These are phyloP conservation scores for Metschnikowia anglica DNA, from an alignment of 805 yeast species.

Conservation along the genomic window DNA sequence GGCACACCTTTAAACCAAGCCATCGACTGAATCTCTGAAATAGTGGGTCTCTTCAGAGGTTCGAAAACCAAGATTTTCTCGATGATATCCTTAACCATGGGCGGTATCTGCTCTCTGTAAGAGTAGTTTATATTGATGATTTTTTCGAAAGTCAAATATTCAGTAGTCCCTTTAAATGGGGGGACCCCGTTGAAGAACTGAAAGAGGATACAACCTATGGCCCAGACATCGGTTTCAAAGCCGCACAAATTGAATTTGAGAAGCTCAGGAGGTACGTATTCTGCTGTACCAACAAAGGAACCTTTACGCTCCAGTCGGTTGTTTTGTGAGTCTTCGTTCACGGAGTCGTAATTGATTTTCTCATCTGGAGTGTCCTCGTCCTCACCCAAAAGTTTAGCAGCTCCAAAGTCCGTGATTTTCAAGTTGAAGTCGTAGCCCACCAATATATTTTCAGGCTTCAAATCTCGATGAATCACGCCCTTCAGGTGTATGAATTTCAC, in stretches of 20 bases:
- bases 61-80: conserved; percentile 36
- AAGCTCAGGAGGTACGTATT: conserved; percentile 91
- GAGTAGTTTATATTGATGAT: conserved; percentile 75
- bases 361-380: conserved; percentile 34
- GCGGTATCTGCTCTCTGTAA: conserved; percentile 37
- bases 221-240: conserved; percentile 88
- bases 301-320: conserved; percentile 29
- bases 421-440: conserved; percentile 82
- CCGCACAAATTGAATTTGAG: conserved; percentile 77
- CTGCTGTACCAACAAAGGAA: conserved; percentile 97
- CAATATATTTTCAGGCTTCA: conserved; percentile 91
- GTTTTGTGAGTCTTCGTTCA: conserved; percentile 29
- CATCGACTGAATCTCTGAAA: conserved; percentile 33
- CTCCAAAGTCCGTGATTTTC: conserved; percentile 96
- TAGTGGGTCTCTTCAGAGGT: conserved; percentile 31
- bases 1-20: conserved; percentile 40
- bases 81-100: conserved; percentile 29
- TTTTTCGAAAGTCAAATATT: conserved; percentile 82
- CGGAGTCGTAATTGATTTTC: conserved; percentile 32
- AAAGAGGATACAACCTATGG: conserved; percentile 82
- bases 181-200: conserved; percentile 84
- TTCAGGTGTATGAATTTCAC: conserved; percentile 82
- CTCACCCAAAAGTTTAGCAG: conserved; percentile 72
- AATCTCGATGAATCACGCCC: conserved; percentile 90
- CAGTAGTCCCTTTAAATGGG: conserved; percentile 86